Conservation (phyloP, 2,329 filamentous ascomycete genomes). For the Diplocarpon rosae region DNA sequence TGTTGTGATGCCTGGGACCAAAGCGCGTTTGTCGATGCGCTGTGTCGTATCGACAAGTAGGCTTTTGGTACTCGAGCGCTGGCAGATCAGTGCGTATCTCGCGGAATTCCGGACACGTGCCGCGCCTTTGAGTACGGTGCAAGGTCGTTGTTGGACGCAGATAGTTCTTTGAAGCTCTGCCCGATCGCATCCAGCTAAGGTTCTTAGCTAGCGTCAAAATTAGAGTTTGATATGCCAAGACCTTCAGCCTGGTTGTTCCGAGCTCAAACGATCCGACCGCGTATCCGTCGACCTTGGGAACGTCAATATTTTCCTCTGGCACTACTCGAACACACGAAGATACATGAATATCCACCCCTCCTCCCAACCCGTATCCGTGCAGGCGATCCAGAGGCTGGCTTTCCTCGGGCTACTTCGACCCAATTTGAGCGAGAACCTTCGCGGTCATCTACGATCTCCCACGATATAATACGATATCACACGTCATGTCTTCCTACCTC, state of each 20-base stretch:
- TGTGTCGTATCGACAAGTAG: constrained; percentile 1
- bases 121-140: not conserved
- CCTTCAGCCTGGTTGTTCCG: not conserved
- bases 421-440: not conserved
- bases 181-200: not conserved
- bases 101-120: not conserved
- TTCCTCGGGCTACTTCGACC: not conserved
- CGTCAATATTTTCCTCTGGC: too few relatives aligned
- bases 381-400: not conserved
- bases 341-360: too few relatives aligned
- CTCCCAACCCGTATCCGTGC: too few relatives aligned
- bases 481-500: constrained; percentile 48
- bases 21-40: constrained; percentile 8
- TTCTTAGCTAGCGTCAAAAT: not conserved
- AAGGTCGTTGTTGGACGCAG: not conserved
- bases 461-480: not conserved
- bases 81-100: not conserved
- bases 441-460: too few relatives aligned
- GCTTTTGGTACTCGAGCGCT: not conserved
- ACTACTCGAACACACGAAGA: too few relatives aligned
- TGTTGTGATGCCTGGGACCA: not conserved
- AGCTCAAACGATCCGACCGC: too few relatives aligned
- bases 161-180: constrained; percentile 4
- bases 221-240: not conserved
- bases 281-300: too few relatives aligned